Base-by-base conservation (phyloP, 495 filamentous ascomycete genomes). In the Letharia columbiana region DNA sequence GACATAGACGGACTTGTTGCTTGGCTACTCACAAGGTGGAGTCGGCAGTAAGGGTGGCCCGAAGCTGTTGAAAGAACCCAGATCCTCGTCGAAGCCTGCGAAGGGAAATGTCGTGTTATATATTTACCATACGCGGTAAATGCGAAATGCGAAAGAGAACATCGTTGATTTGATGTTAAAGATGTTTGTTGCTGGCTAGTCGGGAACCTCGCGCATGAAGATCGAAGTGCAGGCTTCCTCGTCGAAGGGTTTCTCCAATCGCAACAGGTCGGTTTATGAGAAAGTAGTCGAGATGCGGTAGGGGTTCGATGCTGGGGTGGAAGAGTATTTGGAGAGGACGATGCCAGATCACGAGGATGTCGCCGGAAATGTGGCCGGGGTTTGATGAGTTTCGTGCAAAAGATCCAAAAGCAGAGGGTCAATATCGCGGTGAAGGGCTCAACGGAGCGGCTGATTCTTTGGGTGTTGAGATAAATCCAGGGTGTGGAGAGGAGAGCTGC, bases 311-410 rank as follows among this genome's bases (percentile, higher is more conserved):
- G 42, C 0, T 33, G n/a, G 40, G 11, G 59, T 23, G 39, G 2
- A 2, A 6, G 39, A 23, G 42, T 61, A 3, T n/a, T 39, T 61
- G 59, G 39, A 42, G 28, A 61, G 20, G 59, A 18, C 23, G 39
- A 61, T 28, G 75, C 33, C 12, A 87, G 70, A 70, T 89, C 85
- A 28, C 71, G 71, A 6, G 85, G 85, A 66, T 88, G 75, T 40
- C 80, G 77, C 67, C 76, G 72, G 72, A 84, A 86, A 70, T 87
- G 81, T 2, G 80, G 77, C 33, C 81, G 73, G n/a, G 85, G 71
- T 77, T 88, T 88, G 73, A 86, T 72, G 23, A 79, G 74, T 73
- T 88, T 89, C 60, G 78, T 77, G 60, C 77, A 78, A 40, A 81
- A 72, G 33, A 83, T 75, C 74, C 76, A 80, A 44, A 70, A 68